Evolutionary conservation across 495 filamentous ascomycete species (phyloP), one percentile per base, ranked within the genome.

Genomic region (Aspergillus sparsus): DNA sequence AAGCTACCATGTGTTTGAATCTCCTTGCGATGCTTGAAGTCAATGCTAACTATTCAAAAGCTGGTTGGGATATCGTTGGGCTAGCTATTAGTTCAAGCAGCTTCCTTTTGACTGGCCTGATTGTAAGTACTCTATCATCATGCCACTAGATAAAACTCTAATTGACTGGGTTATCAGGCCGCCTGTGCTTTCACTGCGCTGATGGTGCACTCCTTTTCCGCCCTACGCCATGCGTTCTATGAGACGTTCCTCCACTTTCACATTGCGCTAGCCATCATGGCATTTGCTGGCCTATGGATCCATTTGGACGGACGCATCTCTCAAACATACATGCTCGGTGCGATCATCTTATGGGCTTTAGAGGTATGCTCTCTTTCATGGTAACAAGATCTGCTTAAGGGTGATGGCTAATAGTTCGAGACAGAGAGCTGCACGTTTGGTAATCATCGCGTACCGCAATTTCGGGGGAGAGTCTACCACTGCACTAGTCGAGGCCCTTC

Each of bases 171-270:
- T 7, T 49, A 27, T 27, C 6, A 83, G 80, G 74, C 71, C 47
- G 68, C 74, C 9, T 61, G 56, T 45, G 83, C 78, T 7, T 82
- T 83, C 12, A 67, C 84, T 13, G 82, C 82, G 12, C 74, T 92
- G 58, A 66, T 92, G 35, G 60, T 88, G 31, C 81, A 83, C 49
- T 88, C 92, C 32, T 77, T 87, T 11, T 90, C 90, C 1, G 83
- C 90, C 5, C 65, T 98, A 45, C 85, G 94, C 37, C 93, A 97
- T 72, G 93, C 93, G 15, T 97, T 96, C 74, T 98, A 98, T 73
- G 95, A 98, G 74, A 90, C 88, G 0, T 98, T 98, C 76, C 79
- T 98, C 57, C 86, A 89, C 63, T 66, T 88, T 21, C 94, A 98
- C 72, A 89, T 95, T 62, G 75, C 84, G 27, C 70, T 92, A 12